Conservation (phyloP, 2,329 filamentous ascomycete genomes). For the Paecilomyces sp. region DNA sequence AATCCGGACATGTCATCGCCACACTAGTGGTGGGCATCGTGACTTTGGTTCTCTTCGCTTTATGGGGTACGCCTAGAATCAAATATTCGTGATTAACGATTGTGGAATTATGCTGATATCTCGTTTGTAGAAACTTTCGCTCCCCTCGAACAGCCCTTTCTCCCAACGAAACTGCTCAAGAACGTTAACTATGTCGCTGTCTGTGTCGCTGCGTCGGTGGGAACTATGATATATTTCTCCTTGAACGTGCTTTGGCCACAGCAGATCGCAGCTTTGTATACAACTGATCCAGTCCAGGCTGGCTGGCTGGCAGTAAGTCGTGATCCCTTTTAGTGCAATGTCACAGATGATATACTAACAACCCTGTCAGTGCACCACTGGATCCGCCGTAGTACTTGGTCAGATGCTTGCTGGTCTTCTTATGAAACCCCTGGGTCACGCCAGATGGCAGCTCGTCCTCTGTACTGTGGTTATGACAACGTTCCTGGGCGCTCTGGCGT, state of each 20-base stretch:
- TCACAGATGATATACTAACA: background rate
- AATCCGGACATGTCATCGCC: constrained; percentile 29
- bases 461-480: constrained; percentile 9
- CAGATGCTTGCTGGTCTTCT: constrained; percentile 26
- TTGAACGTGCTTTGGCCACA: constrained; percentile 41
- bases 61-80: constrained; percentile 23
- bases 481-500: constrained; percentile 14
- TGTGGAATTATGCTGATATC: background rate
- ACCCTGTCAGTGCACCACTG: constrained; percentile 19
- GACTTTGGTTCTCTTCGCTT: constrained; percentile 27
- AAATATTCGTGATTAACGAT: background rate
- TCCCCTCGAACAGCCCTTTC: constrained; percentile 31
- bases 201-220: constrained; percentile 32
- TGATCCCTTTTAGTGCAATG: background rate
- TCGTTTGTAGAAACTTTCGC: constrained; percentile 27
- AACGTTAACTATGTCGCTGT: constrained; percentile 35
- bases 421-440: constrained; percentile 10
- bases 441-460: constrained; percentile 12
- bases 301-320: constrained; percentile 33
- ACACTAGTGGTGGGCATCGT: constrained; percentile 33
- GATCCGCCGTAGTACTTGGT: constrained; percentile 36
- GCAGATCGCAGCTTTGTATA: constrained; percentile 37
- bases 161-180: constrained; percentile 38
- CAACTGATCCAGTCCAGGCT: constrained; percentile 28
- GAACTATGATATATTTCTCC: constrained; percentile 41